phyloP scores from a whole-genome alignment of 108 stramenopile genomes.

The Schizochytrium sp. region DNA sequence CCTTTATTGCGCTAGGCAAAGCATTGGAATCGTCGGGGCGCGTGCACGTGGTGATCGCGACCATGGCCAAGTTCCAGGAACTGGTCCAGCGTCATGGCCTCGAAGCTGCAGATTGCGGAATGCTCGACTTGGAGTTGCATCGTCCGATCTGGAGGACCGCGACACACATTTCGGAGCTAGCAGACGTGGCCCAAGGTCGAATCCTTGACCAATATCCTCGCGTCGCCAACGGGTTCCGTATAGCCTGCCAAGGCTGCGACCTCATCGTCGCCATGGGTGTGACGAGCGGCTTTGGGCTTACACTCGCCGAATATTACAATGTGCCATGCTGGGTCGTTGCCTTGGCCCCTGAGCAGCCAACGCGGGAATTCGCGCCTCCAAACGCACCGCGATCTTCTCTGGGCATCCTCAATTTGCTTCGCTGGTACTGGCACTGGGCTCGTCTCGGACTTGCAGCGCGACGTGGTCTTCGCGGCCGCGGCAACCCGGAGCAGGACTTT shows the following conservation, averaged over 20 bases:
- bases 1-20: conserved; percentile 9
- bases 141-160: neutral
- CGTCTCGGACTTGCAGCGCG: neutral
- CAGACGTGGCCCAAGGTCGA: neutral
- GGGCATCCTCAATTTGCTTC: neutral
- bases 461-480: neutral
- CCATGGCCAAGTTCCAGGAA: neutral
- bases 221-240: neutral
- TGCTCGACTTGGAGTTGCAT: neutral
- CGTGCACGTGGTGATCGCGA: neutral
- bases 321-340: neutral
- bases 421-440: neutral
- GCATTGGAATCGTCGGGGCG: neutral
- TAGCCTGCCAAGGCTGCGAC: neutral
- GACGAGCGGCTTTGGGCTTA: neutral
- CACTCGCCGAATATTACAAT: neutral
- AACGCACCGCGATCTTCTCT: neutral
- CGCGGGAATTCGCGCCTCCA: neutral
- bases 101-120: neutral
- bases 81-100: neutral
- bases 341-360: neutral
- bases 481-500: neutral
- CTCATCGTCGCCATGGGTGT: neutral
- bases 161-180: neutral
- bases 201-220: neutral